Evolutionary conservation across 306 rosid genomes (phyloP).

Genomic region (Ceratonia siliqua): DNA sequence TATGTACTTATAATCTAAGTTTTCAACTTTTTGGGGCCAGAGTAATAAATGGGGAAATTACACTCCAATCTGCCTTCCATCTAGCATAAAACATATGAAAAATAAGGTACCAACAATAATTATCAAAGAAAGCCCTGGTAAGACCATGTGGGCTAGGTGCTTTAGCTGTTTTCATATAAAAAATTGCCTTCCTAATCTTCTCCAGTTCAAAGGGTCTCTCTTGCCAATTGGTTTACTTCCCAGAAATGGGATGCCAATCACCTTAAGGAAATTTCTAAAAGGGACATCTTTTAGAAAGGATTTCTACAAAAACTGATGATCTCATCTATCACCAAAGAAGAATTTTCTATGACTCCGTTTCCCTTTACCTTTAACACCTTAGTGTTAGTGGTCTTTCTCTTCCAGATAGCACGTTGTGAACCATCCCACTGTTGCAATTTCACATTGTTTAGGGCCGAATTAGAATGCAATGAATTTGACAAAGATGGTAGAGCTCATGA

Average conservation of each 20-base stretch:
- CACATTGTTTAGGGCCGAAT: not conserved
- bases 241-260: not conserved
- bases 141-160: not conserved
- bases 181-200: not conserved
- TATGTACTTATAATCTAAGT: not conserved
- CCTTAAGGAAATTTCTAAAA: not conserved
- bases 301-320: not conserved
- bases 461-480: no score
- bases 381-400: not conserved
- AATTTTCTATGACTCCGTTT: not conserved
- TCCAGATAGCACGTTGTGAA: constrained; percentile 15
- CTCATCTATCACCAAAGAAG: constrained; percentile 14
- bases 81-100: not conserved
- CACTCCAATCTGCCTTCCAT: not conserved
- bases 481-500: no score
- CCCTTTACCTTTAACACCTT: not conserved
- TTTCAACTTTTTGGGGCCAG: not conserved
- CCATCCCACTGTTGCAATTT: constrained; percentile 4
- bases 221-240: not conserved
- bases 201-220: not conserved
- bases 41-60: not conserved
- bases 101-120: not conserved
- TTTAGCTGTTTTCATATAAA: not conserved
- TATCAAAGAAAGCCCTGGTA: not conserved
- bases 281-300: not conserved